Evolutionary conservation across 2,329 filamentous ascomycete genomes (phyloP), one percentile per base, ranked within the genome.

Genomic region (Fusarium beomiforme): DNA sequence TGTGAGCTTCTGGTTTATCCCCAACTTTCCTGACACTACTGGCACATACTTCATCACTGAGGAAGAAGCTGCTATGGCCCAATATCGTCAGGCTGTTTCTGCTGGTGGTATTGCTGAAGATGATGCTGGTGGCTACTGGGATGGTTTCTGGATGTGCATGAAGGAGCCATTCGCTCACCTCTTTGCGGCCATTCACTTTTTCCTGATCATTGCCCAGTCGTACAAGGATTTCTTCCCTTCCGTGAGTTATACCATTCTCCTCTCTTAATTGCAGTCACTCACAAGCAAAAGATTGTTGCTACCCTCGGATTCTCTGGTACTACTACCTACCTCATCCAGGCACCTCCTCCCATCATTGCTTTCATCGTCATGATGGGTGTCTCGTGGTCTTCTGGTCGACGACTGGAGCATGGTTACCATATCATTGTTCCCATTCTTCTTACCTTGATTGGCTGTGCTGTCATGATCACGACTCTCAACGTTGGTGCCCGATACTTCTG

Each of bases 201-300:
- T 78, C 19, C 81, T 85, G 29, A 83, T 86, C n/a, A 79, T 84
- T 3, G 82, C 79, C 1, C 75, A 74, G 63, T 80, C 81, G 0
- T 82, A 81, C 73, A 83, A 83, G 59, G 81, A 82, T 56, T 85
- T 84, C 75, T 81, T 83, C 57, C 83, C 83, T 8, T 83, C 82
- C 44, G 76, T 78, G 12, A 55, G 74, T 49, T 6, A 9, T 10
- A 1, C 6, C 2, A 19, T 1, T 0, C 16, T 4, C 0, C 6
- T 10, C 2, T 1, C 4, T 7, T 3, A 3, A 21, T 17, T 17
- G 1, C 21, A 12, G 5, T 16, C 17, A 12, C 56, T 53, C 23
- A 65, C 12, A 26, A 2, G 2, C 1, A n/a, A n/a, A 23, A 79
- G 73, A 80, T 80, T 11, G 60, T 80, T 0, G 58, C 68, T 2